Evolutionary conservation across 2,329 filamentous ascomycete species (phyloP), one percentile per base, ranked within the genome.

Genomic region (Fusarium dimerum): DNA sequence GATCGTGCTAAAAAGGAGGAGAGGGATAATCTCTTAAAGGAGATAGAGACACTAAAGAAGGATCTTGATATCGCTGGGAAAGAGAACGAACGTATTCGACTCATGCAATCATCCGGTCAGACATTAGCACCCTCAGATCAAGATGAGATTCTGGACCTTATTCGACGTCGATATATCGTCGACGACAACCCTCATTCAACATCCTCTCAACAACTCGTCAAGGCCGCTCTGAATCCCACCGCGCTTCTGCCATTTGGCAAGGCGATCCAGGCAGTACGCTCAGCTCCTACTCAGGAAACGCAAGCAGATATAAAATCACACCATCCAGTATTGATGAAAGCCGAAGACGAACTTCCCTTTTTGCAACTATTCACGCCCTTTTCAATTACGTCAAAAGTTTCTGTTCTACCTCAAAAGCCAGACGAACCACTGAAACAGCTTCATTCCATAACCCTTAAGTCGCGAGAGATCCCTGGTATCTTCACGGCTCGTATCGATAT

Each of bases 341-440:
- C 87, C 2, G 75, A 79, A 1, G 83, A 92, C 54, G 83, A 88
- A 45, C 71, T 88, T 3, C 84, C 87, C 0, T 91, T 87, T 58
- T 76, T 92, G 0, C 82, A 87, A 43, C 77, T 87, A 9, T 91
- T 94, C 62, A 88, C 84, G 1, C 83, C 87, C 0, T 78, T 94
- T 13, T 76, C 75, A 0, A 85, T 89, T 51, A 77, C 77, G 0
- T 86, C 84, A 0, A 77, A 72, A 1, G 73, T 84, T 13, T 71
- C 75, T 0, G 68, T 80, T 0, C 62, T 82, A 2, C 76, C 79
- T 0, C 41, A 67, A 7, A 54, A 63, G 2, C 63, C 59, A 0
- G 60, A 67, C 1, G 49, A 71, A 7, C 71, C 75, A 0, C 54
- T 78, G 1, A 66, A 80, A 32, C 83, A 86, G 51, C 75, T 75